These are phyloP conservation scores for Trypanosoma cruzi DNA, from an alignment of 208 protist genomes.

Conservation along the genomic window DNA sequence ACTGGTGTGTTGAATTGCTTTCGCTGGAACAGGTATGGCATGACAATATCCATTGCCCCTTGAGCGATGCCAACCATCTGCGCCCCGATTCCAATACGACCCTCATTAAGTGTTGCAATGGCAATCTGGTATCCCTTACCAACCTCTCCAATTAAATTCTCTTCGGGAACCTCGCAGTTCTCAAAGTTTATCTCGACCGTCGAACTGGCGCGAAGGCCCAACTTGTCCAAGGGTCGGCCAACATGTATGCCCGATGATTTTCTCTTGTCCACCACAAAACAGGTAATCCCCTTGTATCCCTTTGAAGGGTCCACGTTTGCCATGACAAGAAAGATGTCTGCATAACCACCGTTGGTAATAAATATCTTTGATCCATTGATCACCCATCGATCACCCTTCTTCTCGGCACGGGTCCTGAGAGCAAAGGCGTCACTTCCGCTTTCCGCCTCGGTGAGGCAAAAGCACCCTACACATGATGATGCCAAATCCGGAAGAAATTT, in stretches of 20 bases:
- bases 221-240: conserved; percentile 95
- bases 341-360: conserved; percentile 94
- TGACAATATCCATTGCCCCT: conserved; percentile 69
- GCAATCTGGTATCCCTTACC: conserved; percentile 96
- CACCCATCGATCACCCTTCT: conserved; percentile 84
- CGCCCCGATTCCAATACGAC: conserved; percentile 95
- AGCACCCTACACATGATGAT: conserved; percentile 80
- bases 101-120: conserved; percentile 95
- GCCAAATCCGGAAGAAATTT: conserved; percentile 92
- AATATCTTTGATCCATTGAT: conserved; percentile 95
- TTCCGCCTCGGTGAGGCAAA: conserved; percentile 89
- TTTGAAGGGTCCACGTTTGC: conserved; percentile 88
- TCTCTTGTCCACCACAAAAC: conserved; percentile 93
- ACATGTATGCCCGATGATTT: conserved; percentile 88
- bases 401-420: conserved; percentile 84
- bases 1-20: conserved; percentile 93
- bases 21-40: conserved; percentile 89
- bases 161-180: conserved; percentile 80
- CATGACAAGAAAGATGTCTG: conserved; percentile 94
- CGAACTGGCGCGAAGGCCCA: conserved; percentile 95
- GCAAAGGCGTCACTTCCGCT: conserved; percentile 94
- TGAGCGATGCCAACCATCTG: conserved; percentile 95
- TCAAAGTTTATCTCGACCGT: conserved; percentile 95
- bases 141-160: conserved; percentile 79
- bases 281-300: conserved; percentile 95